These are phyloP conservation scores for Rhizopogon vinicolor DNA, from an alignment of 768 basidiomycete species.

Conservation along the genomic window DNA sequence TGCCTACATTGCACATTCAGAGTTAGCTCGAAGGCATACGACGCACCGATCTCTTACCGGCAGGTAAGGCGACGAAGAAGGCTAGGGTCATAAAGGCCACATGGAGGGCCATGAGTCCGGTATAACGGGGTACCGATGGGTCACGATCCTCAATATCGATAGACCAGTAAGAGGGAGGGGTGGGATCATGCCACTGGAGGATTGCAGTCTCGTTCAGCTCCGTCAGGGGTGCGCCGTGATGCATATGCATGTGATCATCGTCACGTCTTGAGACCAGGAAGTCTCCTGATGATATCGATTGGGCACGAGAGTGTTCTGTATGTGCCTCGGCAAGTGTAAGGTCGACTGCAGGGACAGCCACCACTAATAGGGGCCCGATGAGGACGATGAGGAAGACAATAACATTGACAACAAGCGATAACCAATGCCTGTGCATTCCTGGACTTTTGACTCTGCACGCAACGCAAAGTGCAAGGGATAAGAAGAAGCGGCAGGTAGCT, in stretches of 20 bases:
- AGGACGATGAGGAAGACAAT: slow-evolving; percentile 5
- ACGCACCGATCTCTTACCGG: slow-evolving; percentile 44
- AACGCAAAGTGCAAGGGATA: not conserved
- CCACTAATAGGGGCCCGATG: not conserved
- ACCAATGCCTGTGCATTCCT: slow-evolving; percentile 8
- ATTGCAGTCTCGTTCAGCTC: slow-evolving; percentile 78
- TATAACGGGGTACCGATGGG: slow-evolving; percentile 42
- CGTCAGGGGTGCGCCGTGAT: slow-evolving; percentile 44
- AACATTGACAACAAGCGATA: not conserved
- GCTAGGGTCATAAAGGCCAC: slow-evolving; percentile 70
- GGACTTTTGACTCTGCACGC: not conserved
- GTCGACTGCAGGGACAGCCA: not conserved
- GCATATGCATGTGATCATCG: slow-evolving; percentile 42
- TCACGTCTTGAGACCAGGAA: slow-evolving; percentile 11
- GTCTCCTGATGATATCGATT: not conserved
- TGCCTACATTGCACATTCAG: slow-evolving; percentile 42
- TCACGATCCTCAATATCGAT: slow-evolving; percentile 64
- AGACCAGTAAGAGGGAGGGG: slow-evolving; percentile 79
- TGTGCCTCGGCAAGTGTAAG: not conserved
- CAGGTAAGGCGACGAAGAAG: slow-evolving; percentile 80
- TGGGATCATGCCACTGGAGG: slow-evolving; percentile 56
- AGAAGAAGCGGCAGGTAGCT: not conserved
- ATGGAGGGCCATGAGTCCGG: slow-evolving; percentile 72
- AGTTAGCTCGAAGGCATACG: not conserved
- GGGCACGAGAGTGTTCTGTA: not conserved